Evolutionary conservation across 2,329 filamentous ascomycete species (phyloP).

Genomic region (Leptoxyphium fumago): DNA sequence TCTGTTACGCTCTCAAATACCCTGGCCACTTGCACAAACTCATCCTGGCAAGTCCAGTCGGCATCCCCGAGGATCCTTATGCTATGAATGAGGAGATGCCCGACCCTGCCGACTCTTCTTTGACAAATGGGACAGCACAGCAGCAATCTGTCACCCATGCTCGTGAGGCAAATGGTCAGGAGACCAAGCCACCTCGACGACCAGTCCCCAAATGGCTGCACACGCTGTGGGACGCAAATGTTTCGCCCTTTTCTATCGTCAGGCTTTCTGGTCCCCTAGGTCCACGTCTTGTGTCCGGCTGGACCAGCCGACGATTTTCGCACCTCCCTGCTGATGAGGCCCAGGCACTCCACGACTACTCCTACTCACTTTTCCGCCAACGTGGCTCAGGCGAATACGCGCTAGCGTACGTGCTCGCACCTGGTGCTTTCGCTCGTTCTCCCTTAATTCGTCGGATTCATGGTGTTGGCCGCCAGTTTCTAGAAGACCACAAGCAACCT

Average conservation of each 20-base stretch:
- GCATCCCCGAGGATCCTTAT: slow-evolving; percentile 86
- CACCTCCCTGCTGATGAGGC: slow-evolving; percentile 71
- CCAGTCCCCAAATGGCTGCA: slow-evolving; percentile 73
- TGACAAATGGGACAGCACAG: slow-evolving; percentile 66
- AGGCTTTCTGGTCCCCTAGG: slow-evolving; percentile 80
- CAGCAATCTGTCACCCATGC: slow-evolving; percentile 44
- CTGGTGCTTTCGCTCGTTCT: slow-evolving; percentile 78
- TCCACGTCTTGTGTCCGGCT: slow-evolving; percentile 81
- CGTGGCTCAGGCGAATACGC: slow-evolving; percentile 89
- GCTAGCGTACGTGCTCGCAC: slow-evolving; percentile 79
- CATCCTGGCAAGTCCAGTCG: slow-evolving; percentile 85
- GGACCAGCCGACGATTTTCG: slow-evolving; percentile 85
- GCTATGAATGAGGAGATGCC: slow-evolving; percentile 70
- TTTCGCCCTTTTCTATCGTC: slow-evolving; percentile 85
- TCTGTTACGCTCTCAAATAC: slow-evolving; percentile 92
- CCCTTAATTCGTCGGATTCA: slow-evolving; percentile 81
- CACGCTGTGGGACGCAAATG: slow-evolving; percentile 93
- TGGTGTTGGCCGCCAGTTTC: slow-evolving; percentile 61
- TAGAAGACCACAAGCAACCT: slow-evolving; percentile 18
- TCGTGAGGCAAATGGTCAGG: slow-evolving; percentile 18
- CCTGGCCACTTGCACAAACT: slow-evolving; percentile 90
- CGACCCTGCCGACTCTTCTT: slow-evolving; percentile 55
- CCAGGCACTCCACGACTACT: slow-evolving; percentile 77
- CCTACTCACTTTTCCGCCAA: slow-evolving; percentile 86
- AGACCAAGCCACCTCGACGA: slow-evolving; percentile 36